Evolutionary conservation across 2,329 filamentous ascomycete species (phyloP).

Genomic region (Microdochium nivale): DNA sequence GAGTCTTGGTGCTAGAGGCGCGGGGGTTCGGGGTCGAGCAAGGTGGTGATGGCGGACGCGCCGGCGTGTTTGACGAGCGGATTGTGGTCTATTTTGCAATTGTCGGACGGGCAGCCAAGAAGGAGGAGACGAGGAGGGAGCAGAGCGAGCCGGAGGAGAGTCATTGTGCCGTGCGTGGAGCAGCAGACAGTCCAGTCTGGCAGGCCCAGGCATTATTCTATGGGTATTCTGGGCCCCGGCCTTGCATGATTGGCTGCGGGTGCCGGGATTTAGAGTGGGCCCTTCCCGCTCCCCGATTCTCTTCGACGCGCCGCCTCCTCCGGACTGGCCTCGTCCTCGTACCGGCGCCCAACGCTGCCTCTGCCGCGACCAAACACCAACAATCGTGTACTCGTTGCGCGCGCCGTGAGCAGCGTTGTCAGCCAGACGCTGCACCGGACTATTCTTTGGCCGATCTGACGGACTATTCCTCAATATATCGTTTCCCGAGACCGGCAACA

Average conservation of each 20-base stretch:
- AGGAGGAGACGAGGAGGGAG: neutral
- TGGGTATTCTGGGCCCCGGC: too few species aligned
- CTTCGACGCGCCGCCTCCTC: neutral
- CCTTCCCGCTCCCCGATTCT: neutral
- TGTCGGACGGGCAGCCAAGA: neutral
- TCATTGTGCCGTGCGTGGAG: neutral
- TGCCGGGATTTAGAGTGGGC: slow-evolving; percentile 1
- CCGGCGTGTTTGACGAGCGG: neutral
- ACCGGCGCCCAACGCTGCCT: too few species aligned
- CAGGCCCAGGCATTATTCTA: too few species aligned
- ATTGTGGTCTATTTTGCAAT: neutral
- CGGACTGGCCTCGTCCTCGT: neutral
- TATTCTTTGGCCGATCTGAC: neutral
- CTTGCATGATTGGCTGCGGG: neutral
- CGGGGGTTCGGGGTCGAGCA: neutral
- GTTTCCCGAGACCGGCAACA: neutral
- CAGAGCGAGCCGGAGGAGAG: neutral
- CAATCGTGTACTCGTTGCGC: neutral
- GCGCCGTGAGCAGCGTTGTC: neutral
- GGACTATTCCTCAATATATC: neutral
- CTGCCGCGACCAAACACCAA: neutral
- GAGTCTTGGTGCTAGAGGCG: neutral
- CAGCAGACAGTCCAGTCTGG: neutral
- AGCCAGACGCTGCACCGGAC: neutral
- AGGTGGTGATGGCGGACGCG: neutral